Base-by-base conservation (phyloP, 2,329 filamentous ascomycete species). In the Apiospora aurea region DNA sequence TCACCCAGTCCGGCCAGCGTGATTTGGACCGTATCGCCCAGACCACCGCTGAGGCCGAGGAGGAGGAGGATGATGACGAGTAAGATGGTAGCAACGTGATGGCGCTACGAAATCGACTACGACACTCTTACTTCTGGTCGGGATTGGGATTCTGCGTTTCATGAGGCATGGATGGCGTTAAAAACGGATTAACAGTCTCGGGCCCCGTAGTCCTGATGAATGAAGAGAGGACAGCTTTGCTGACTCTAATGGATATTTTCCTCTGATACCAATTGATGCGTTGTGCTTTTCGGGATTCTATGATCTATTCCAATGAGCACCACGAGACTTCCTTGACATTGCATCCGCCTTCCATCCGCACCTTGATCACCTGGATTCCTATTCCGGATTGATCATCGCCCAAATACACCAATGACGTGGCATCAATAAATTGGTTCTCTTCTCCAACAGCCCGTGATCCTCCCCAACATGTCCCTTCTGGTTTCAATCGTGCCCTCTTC, bases 1-100 rank as follows among this genome's bases (percentile, higher is more conserved):
- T 99, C 88, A 98, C 96, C 82, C 95, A 98, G 90, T 91, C 92
- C 82, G 96, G 96, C 84, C 95, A 98, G 92, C 94, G 96, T 90
- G 96, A 99, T 93, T 91, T 99, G 90, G 96, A 98, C 90, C 96
- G 91, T 88, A 95, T 96, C 81, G 93, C 93, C 82, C 92, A 93
- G 88, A 95, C 93, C 82, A 93, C 90, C 72, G 88, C 90, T 79
- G 91, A 93, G 87, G 90, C 89, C 75, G 91, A 93, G 74, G 90
- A 93, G 82, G 90, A 91, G 71, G 88, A 91, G 71, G 87, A 90
- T 80, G 88, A 90, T 81, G 89, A 91, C 77, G 90, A 92, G 86
- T 91, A 91, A 87, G 57, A 87, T 79, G 68, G 70, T 66, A 21
- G 67, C 61, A 67, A 44, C 57, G 57, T 47, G 46, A 71, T 41